A percentile compares a stretch with the other conserved stretches of the same genome.
Evolutionary conservation across 768 basidiomycete species (phyloP).

Genomic region (Xanthoconium purpureum): DNA sequence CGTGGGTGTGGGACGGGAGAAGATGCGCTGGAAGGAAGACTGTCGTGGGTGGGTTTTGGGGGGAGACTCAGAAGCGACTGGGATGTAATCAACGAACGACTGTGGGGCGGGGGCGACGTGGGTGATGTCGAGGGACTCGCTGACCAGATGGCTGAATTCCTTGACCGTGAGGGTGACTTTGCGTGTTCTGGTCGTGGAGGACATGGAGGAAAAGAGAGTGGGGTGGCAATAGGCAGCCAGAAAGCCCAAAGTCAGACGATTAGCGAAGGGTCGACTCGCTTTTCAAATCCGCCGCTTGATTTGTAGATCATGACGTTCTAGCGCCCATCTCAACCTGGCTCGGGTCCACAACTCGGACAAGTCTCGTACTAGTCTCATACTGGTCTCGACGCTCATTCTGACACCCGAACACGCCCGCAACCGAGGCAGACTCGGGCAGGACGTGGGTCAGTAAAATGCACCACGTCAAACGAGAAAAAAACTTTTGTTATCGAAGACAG

Average conservation of each 20-base stretch:
- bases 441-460: no score
- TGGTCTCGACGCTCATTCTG: no score
- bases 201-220: not conserved
- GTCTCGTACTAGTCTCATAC: no score
- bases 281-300: slow-evolving; percentile 7
- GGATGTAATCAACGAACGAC: slow-evolving; percentile 21
- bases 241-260: slow-evolving; percentile 12
- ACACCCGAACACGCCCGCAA: no score
- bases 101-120: slow-evolving; percentile 7
- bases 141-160: slow-evolving; percentile 35
- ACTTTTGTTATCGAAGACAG: no score
- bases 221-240: not conserved
- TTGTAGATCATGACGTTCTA: slow-evolving; percentile 13
- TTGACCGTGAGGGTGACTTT: slow-evolving; percentile 29
- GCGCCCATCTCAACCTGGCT: not conserved
- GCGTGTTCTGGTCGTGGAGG: slow-evolving; percentile 26
- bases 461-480: no score
- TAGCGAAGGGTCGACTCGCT: slow-evolving; percentile 17
- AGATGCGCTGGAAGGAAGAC: slow-evolving; percentile 31
- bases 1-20: slow-evolving; percentile 24
- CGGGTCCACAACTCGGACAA: not conserved
- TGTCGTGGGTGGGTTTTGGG: slow-evolving; percentile 17
- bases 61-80: slow-evolving; percentile 19
- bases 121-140: slow-evolving; percentile 30
- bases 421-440: no score